phyloP scores from a whole-genome alignment of 306 rosid species.

The Coriaria nepalensis region DNA sequence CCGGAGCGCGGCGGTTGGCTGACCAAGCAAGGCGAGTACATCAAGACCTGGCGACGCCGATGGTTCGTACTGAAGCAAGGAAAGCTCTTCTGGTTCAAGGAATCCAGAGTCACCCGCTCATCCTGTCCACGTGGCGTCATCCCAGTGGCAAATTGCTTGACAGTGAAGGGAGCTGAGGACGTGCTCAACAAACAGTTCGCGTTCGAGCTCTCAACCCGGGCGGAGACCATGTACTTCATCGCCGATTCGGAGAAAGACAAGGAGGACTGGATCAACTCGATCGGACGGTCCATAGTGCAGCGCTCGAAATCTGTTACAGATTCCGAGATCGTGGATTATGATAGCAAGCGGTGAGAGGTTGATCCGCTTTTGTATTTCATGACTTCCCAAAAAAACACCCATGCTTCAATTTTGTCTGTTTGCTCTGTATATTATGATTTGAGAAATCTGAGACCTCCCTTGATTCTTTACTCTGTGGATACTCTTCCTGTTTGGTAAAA shows the following conservation, averaged over 20 bases:
- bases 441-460: too few relatives aligned
- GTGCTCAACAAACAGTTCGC: constrained; percentile 33
- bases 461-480: too few relatives aligned
- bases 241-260: constrained; percentile 50
- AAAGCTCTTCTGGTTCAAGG: constrained; percentile 29
- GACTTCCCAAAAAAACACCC: constrained; percentile 7
- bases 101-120: constrained; percentile 11
- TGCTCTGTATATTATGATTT: too few relatives aligned
- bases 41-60: constrained; percentile 31
- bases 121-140: constrained; percentile 20
- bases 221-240: constrained; percentile 50
- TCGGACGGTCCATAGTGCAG: constrained; percentile 56
- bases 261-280: constrained; percentile 62
- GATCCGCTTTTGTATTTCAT: constrained; percentile 1
- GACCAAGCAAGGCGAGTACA: constrained; percentile 27
- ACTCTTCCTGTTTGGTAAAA: too few relatives aligned
- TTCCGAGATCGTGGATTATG: constrained; percentile 55
- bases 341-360: constrained; percentile 29
- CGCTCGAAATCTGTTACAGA: constrained; percentile 58
- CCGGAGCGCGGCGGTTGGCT: constrained; percentile 27
- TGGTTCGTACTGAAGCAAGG: constrained; percentile 31
- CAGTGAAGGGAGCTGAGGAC: constrained; percentile 51
- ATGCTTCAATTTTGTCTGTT: too few relatives aligned
- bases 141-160: constrained; percentile 37
- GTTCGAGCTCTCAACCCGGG: constrained; percentile 35